A percentile compares a stretch with the other conserved stretches of the same genome.
These are phyloP conservation scores for Globisporangium iwayamae DNA, from an alignment of 352 stramenopile genomes.

Conservation along the genomic window DNA sequence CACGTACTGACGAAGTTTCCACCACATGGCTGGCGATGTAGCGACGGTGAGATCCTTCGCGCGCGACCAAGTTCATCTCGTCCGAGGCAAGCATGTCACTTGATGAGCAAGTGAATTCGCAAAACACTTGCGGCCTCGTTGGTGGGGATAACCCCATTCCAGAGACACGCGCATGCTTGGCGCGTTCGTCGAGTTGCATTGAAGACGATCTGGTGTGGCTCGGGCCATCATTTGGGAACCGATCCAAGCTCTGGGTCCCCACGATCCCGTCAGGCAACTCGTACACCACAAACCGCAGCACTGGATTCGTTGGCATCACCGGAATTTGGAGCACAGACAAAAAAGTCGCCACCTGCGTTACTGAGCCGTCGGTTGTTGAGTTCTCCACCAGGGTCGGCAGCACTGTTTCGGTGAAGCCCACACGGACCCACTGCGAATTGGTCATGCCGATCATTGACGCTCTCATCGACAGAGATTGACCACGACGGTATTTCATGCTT, in stretches of 20 bases:
- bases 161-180: constrained; percentile 46
- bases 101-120: constrained; percentile 70
- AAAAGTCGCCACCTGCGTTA: constrained; percentile 59
- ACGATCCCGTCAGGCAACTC: constrained; percentile 55
- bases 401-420: constrained; percentile 78
- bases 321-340: constrained; percentile 78
- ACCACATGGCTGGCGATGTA: constrained; percentile 29
- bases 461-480: constrained; percentile 44
- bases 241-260: constrained; percentile 10
- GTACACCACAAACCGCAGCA: constrained; percentile 82
- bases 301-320: constrained; percentile 52
- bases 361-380: constrained; percentile 2
- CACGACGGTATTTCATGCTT: constrained; percentile 48
- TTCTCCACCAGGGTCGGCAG: constrained; percentile 51
- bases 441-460: constrained; percentile 28
- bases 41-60: constrained; percentile 48
- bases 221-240: constrained; percentile 8
- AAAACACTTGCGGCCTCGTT: constrained; percentile 68
- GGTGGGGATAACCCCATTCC: constrained; percentile 54
- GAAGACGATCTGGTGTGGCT: constrained; percentile 32
- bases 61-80: constrained; percentile 57
- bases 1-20: constrained; percentile 4
- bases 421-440: constrained; percentile 52
- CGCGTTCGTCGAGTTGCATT: constrained; percentile 55
- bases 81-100: constrained; percentile 52